phyloP scores from a whole-genome alignment of 495 filamentous ascomycete species.

The Xylona heveae region DNA sequence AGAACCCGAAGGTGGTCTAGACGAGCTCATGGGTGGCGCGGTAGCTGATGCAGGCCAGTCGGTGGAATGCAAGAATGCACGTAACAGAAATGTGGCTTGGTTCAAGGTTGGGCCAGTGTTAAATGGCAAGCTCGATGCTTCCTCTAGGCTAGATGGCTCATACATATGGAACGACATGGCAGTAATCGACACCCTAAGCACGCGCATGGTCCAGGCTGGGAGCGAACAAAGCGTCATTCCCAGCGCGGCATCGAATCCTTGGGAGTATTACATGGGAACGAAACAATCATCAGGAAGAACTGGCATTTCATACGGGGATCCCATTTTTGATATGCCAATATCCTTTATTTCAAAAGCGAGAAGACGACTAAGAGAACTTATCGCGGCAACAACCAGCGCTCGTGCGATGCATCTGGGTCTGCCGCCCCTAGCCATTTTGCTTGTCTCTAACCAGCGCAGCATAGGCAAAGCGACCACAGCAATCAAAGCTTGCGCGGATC shows the following conservation, averaged over 20 bases:
- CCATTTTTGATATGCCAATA: conserved; percentile 10
- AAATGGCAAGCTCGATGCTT: too few relatives aligned
- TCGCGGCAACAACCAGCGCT: conserved; percentile 72
- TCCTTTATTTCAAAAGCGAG: conserved; percentile 44
- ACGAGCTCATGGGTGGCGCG: conserved; percentile 33
- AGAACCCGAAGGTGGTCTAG: conserved; percentile 36
- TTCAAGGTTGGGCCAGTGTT: conserved; percentile 63
- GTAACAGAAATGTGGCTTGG: conserved; percentile 77
- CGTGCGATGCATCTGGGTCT: conserved; percentile 69
- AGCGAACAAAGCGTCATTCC: conserved; percentile 61
- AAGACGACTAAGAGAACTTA: conserved; percentile 60
- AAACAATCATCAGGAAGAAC: conserved; percentile 26
- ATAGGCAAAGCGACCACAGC: conserved; percentile 76
- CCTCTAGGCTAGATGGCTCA: conserved; percentile 25
- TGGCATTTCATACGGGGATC: background rate
- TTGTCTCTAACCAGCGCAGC: conserved; percentile 74
- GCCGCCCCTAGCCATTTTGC: conserved; percentile 68
- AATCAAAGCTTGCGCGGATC: conserved; percentile 56
- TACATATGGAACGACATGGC: conserved; percentile 60
- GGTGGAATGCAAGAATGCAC: too few relatives aligned
- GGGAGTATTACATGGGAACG: conserved; percentile 70
- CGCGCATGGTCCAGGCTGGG: conserved; percentile 73
- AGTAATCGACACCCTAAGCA: conserved; percentile 60
- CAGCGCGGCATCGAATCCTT: conserved; percentile 45
- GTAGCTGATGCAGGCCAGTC: conserved; percentile 15